These are phyloP conservation scores for Aspergillus leporis DNA, from an alignment of 495 filamentous ascomycete genomes.

Conservation along the genomic window DNA sequence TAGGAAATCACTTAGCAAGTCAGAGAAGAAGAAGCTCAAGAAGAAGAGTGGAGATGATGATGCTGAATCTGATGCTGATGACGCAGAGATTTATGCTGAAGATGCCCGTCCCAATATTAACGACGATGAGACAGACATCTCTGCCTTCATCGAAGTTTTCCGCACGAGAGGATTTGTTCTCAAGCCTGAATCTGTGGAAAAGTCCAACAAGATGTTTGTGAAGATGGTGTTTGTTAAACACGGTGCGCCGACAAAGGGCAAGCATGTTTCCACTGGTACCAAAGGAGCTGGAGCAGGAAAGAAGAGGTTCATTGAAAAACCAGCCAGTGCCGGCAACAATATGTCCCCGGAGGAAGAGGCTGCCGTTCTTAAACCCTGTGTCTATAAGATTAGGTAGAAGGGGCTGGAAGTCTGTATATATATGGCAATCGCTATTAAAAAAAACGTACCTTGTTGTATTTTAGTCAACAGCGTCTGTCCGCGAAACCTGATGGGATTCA, in stretches of 20 bases:
- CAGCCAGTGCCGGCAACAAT: constrained; percentile 54
- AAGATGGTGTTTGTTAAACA: constrained; percentile 90
- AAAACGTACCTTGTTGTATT: constrained; percentile 1
- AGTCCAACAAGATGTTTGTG: constrained; percentile 97
- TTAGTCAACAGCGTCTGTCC: background rate
- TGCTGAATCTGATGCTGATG: constrained; percentile 45
- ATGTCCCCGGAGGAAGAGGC: constrained; percentile 57
- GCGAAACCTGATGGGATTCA: background rate
- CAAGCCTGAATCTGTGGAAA: constrained; percentile 63
- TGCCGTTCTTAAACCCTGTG: constrained; percentile 87
- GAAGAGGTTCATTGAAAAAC: constrained; percentile 60
- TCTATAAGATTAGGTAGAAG: constrained; percentile 84
- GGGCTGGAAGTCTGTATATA: background rate
- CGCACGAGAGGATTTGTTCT: constrained; percentile 76
- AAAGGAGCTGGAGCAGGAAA: constrained; percentile 43
- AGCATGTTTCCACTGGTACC: constrained; percentile 52
- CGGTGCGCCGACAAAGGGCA: constrained; percentile 64
- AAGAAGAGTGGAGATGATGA: constrained; percentile 38
- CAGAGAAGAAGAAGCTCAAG: constrained; percentile 48
- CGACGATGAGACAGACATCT: constrained; percentile 74
- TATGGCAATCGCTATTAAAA: background rate
- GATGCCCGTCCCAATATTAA: constrained; percentile 40
- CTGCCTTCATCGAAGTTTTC: constrained; percentile 85
- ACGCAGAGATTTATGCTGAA: constrained; percentile 49
- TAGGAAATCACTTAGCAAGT: constrained; percentile 64